Base-by-base conservation (phyloP, 2,329 filamentous ascomycete genomes). In the Colletotrichum navitas region DNA sequence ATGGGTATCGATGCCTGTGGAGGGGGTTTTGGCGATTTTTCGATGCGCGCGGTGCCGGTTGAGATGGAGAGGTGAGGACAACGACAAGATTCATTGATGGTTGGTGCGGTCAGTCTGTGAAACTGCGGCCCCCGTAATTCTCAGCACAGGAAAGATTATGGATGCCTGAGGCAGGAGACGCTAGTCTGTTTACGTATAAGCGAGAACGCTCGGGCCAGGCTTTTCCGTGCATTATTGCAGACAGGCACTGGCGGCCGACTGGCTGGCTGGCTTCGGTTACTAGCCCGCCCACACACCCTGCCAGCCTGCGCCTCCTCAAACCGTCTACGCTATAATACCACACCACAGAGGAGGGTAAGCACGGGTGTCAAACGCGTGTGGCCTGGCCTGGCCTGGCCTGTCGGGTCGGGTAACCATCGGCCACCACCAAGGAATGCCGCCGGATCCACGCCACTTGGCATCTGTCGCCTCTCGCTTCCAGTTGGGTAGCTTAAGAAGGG, bases 11-110 rank as follows among this genome's bases (percentile, higher is more conserved):
- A 89, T 89, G 86, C 81, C 85, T 86, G 85, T 84, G 84, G 84
- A 85, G 84, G 85, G 82, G 85, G 85, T 86, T 86, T 83, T 85
- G 85, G 86, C 84, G 87, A 88, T 87, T 86, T 87, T 87, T 78
- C 76, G 86, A 89, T 89, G 87, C 87, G 87, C 86, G 87, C 85
- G 80, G 83, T 86, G 82, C 83, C 82, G 78, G 77, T 81, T 83
- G 81, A 84, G 83, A 85, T 84, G 83, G 84, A 79, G 85, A 85
- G 78, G 81, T 85, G 84, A 85, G 84, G 83, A 84, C 76, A 83
- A 84, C 83, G 82, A 82, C 83, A 84, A 84, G 83, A 84, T 85
- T 83, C 81, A 76, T 81, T 83, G 83, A 84, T 81, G 82, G 83
- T 80, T 81, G 80, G 82, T 84, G 83, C 83, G 75, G 82, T 80